Evolutionary conservation across 805 yeast genomes (phyloP), one percentile per base, ranked within the genome.

Genomic region (Starmera pachycereana): DNA sequence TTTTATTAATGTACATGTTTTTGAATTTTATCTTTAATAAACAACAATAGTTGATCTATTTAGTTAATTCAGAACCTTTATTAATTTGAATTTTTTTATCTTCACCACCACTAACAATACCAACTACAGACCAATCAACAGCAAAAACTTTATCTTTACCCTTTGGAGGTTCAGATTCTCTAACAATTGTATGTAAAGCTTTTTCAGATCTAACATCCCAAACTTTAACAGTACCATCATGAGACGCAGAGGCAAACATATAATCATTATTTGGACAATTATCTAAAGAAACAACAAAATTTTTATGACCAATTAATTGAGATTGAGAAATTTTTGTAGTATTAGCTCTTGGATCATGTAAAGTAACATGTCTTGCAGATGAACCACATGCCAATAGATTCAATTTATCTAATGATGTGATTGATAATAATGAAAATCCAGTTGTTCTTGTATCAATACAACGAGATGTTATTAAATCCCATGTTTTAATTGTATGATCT

Each of bases 151-250:
- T 87, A 39, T 72, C 68, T 13, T 63, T 65, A 31, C 69, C 63
- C 46, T 65, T 67, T 29, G 62, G 65, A 10, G 63, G 65, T 3
- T 65, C 61, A 13, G 73, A 68, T 53, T 86, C 82, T 60, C 97
- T 76, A 12, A 82, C 74, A 37, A 92, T 76, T 7, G 94, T 84
- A 60, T 83, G 87, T 65, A 92, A 66, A 11, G 92, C 72, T 52
- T 78, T 74, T 47, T 79, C 82, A 5, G 96, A 82, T 55, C 98
- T 78, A 9, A 90, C 74, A 60, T 90, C 98, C 98, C 98, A 92
- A 16, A 92, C 82, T 54, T 88, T 80, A 35, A 82, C 90, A 1
- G 95, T 85, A 22, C 97, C 96, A 61, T 92, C 98, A 58, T 89
- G 96, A n/a, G 96, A 86, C 11, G 82, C 95, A 5, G 96, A 85